Percentiles rank a stretch among this genome's conserved stretches.
Evolutionary conservation across 2,329 filamentous ascomycete species (phyloP).

Genomic region (Zymoseptoria tritici): DNA sequence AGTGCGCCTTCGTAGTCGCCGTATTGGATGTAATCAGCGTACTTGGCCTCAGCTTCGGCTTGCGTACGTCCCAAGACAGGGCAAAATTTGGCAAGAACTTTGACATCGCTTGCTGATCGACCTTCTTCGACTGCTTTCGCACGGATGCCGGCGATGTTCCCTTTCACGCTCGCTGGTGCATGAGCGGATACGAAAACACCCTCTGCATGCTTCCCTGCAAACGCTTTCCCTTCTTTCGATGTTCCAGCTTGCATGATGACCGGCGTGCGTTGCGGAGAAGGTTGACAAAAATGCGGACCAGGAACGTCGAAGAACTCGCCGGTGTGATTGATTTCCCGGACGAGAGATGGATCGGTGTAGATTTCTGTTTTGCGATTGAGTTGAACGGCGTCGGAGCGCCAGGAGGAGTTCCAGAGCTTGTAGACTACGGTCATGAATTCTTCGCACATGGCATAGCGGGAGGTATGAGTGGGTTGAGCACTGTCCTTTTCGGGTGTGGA

Average conservation of each 20-base stretch:
- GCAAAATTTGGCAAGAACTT: conserved; percentile 60
- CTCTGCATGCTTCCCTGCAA: conserved; percentile 64
- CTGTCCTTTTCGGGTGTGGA: conserved; percentile 41
- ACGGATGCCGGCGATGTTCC: conserved; percentile 57
- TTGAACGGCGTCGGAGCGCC: conserved; percentile 59
- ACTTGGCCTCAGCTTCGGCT: conserved; percentile 59
- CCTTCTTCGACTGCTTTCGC: conserved; percentile 48
- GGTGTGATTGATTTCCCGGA: conserved; percentile 59
- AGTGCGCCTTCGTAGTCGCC: conserved; percentile 60
- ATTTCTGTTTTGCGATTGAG: conserved; percentile 51
- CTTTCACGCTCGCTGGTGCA: conserved; percentile 53
- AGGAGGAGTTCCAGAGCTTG: conserved; percentile 61
- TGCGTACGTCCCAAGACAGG: conserved; percentile 59
- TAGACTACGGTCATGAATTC: conserved; percentile 53
- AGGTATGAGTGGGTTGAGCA: conserved; percentile 54
- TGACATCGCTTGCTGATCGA: conserved; percentile 54
- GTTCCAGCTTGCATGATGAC: conserved; percentile 65
- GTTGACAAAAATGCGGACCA: conserved; percentile 59
- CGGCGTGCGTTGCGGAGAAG: conserved; percentile 60
- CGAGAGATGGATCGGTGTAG: conserved; percentile 52
- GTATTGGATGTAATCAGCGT: conserved; percentile 53
- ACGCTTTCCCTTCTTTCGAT: conserved; percentile 56
- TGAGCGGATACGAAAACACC: conserved; percentile 64
- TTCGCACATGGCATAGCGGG: conserved; percentile 56
- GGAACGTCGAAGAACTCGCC: conserved; percentile 58